Conservation (phyloP, 2,329 filamentous ascomycete genomes). For the Aspergillus tamarii region DNA sequence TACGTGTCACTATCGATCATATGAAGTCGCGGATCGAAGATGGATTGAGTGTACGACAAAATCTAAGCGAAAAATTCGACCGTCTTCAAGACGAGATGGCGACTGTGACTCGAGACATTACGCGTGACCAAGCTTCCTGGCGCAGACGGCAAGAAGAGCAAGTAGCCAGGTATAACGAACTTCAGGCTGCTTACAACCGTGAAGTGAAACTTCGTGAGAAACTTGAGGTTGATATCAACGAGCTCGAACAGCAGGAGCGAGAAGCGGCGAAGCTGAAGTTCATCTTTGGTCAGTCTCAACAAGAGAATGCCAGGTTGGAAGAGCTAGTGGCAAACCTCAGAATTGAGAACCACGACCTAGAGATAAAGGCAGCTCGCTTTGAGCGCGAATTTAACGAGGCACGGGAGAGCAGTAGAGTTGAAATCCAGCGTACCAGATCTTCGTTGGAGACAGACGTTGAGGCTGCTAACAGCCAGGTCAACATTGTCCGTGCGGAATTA, state of each 20-base stretch:
- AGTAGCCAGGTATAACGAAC: slow-evolving; percentile 55
- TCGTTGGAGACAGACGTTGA: slow-evolving; percentile 82
- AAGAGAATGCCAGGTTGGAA: slow-evolving; percentile 66
- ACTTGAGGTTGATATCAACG: slow-evolving; percentile 62
- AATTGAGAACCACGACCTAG: slow-evolving; percentile 67
- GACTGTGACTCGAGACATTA: slow-evolving; percentile 74
- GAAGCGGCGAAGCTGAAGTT: slow-evolving; percentile 78
- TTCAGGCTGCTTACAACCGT: slow-evolving; percentile 64
- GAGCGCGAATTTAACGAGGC: slow-evolving; percentile 85
- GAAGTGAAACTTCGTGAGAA: slow-evolving; percentile 67
- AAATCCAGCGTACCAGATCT: slow-evolving; percentile 78
- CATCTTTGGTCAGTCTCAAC: slow-evolving; percentile 68
- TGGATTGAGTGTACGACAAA: slow-evolving; percentile 80
- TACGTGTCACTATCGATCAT: slow-evolving; percentile 73
- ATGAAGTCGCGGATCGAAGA: slow-evolving; percentile 81
- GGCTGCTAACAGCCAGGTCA: slow-evolving; percentile 80
- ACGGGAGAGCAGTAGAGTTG: slow-evolving; percentile 74
- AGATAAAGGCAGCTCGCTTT: slow-evolving; percentile 68
- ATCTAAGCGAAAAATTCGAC: slow-evolving; percentile 81
- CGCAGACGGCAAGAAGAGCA: slow-evolving; percentile 68
- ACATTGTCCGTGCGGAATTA: slow-evolving; percentile 77
- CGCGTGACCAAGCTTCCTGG: slow-evolving; percentile 78
- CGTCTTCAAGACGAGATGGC: slow-evolving; percentile 87
- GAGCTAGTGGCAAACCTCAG: slow-evolving; percentile 54
- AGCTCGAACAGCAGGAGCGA: slow-evolving; percentile 71